phyloP scores from a whole-genome alignment of 495 filamentous ascomycete genomes.

The Talaromyces proteolyticus region DNA sequence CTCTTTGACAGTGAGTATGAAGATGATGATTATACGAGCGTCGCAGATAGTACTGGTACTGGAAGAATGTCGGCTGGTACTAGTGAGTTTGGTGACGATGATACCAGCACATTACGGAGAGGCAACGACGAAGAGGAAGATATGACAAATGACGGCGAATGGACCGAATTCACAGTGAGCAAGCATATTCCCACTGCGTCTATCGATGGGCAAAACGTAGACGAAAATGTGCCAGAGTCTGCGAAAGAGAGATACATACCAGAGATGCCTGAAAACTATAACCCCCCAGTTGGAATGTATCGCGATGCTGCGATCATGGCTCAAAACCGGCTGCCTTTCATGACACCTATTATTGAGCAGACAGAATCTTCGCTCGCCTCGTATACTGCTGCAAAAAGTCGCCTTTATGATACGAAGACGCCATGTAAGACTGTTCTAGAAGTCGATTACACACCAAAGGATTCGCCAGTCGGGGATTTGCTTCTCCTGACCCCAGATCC shows the following conservation, averaged over 20 bases:
- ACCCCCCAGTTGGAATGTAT: constrained; percentile 66
- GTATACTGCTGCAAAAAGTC: constrained; percentile 49
- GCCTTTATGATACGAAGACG: constrained; percentile 62
- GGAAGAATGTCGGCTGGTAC: constrained; percentile 56
- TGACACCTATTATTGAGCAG: constrained; percentile 96
- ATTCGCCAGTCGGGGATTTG: constrained; percentile 28
- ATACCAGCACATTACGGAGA: constrained; percentile 40
- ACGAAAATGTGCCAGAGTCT: constrained; percentile 25
- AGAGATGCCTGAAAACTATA: constrained; percentile 80
- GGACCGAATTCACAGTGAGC: constrained; percentile 77
- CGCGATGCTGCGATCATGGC: constrained; percentile 68
- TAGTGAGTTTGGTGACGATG: constrained; percentile 61
- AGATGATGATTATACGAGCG: constrained; percentile 74
- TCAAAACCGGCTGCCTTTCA: constrained; percentile 88
- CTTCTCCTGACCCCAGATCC: constrained; percentile 26
- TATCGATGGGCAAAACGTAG: constrained; percentile 23
- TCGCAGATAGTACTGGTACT: constrained; percentile 75
- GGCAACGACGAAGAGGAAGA: constrained; percentile 39
- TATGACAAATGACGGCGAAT: constrained; percentile 56
- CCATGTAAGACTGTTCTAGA: constrained; percentile 52
- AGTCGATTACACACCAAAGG: constrained; percentile 16
- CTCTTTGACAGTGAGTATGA: constrained; percentile 52
- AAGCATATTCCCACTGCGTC: constrained; percentile 57
- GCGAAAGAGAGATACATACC: constrained; percentile 42
- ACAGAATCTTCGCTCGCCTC: constrained; percentile 80